Base-by-base conservation (phyloP, 805 yeast species). In the Isabelozyma pseudorhagii region DNA sequence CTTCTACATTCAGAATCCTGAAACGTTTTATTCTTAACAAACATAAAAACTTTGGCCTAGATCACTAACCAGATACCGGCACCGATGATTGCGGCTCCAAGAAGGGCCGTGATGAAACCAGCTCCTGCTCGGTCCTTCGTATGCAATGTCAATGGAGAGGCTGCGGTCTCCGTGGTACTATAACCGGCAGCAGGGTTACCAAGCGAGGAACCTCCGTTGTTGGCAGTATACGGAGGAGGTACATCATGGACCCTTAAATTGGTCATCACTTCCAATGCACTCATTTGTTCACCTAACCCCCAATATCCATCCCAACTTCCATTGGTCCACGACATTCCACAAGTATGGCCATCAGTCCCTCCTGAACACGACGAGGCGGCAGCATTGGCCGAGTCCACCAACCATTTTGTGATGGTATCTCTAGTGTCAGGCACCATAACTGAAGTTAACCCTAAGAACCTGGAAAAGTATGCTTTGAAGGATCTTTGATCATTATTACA, bases 401-500 rank as follows among this genome's bases (percentile, higher is more conserved):
- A 57, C 58, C 76, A 69, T 7, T 66, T 52, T 60, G 72, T 69
- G 54, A 87, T 80, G 4, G 66, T 61, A 45, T 74, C 77, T 44
- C 62, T 67, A 4, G 86, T 72, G 39, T 73, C 72, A 5, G 96
- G 96, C 1, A 81, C 85, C 65, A 93, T 68, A 45, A 81, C 76
- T 0, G 93, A 83, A 1, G 96, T 85, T 47, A 81, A 69, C 1
- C 91, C 94, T 63, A 92, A 66, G 64, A 84, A 84, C 49, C 97
- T 75, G 1, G 90, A 64, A 57, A 89, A 78, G 58, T 85, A 87
- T 1, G 96, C 96, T 72, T 88, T 89, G 78, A 93, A 92, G n/a
- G 94, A 83, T 51, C 96, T 78, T 74, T 92, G 96, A 74, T 92
- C 97, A 48, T 81, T 85, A 68, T 89, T 81, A 74, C 98, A 92